Base-by-base conservation (phyloP, 768 basidiomycete genomes). In the Mycena metata region DNA sequence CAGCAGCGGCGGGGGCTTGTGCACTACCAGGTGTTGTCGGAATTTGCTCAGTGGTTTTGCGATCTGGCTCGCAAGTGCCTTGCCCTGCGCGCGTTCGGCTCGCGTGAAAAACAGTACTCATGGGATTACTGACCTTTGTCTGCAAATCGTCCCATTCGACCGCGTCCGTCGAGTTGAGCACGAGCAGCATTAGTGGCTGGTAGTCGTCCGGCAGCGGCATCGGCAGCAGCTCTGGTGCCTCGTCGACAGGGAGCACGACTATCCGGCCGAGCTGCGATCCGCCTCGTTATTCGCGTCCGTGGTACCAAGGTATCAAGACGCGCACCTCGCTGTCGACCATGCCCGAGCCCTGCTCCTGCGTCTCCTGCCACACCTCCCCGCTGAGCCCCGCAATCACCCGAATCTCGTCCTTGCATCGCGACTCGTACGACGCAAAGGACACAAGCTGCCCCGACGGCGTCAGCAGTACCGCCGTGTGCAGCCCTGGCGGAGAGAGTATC, bases 341-440 rank as follows among this genome's bases (percentile, higher is more conserved):
- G 19, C 91, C 91, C 50, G 84, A 81, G 12, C 87, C 89, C 51
- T 89, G 84, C 24, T 86, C 89, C 67, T 82, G 84, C 30, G 89
- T 91, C 78, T 94, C 93, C 57, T 88, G 88, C 93, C 93, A 95
- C 39, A 93, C 83, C 76, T 94, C 92, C 12, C 88, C 87, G 46
- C 88, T 88, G 35, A 95, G 79, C 17, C 93, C 93, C 10, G 90
- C 91, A 30, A 91, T 81, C 47, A 94, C 86, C 60, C 91, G 87
- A 51, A 94, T 85, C 59, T 91, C 89, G 73, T 94, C 93, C 79
- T 93, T 94, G 30, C 88, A 77, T 58, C 87, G 81, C 30, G 78
- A 74, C n/a, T 84, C 83, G 30, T 85, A 81, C 47, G 86, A 85
- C 7, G 90, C 89, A 72, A 83, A 89, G 2, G 90, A 91, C 23